A percentile compares a stretch with the other conserved stretches of the same genome.
These are phyloP conservation scores for Magnaporthales sp. DNA, from an alignment of 2,329 filamentous ascomycete genomes.

Conservation along the genomic window DNA sequence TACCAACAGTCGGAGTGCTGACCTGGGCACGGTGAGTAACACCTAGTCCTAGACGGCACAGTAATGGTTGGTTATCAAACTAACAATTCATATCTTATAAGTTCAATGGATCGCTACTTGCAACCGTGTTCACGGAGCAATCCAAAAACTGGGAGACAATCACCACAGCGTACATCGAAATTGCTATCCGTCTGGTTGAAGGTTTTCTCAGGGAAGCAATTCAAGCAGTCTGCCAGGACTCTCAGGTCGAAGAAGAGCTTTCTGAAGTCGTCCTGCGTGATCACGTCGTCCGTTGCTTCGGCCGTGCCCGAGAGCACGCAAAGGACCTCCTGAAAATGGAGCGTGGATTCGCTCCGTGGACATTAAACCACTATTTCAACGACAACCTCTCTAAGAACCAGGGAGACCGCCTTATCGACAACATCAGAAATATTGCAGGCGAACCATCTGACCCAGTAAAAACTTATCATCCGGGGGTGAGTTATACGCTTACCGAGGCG, in stretches of 20 bases:
- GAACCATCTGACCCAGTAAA: too few relatives aligned
- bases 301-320: slow-evolving; percentile 35
- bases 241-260: slow-evolving; percentile 29
- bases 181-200: slow-evolving; percentile 28
- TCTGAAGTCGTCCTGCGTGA: slow-evolving; percentile 29
- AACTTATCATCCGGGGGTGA: too few relatives aligned
- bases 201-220: slow-evolving; percentile 37
- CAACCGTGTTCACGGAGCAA: slow-evolving; percentile 40
- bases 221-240: slow-evolving; percentile 31
- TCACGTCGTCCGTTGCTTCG: slow-evolving; percentile 34
- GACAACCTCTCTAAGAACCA: slow-evolving; percentile 22
- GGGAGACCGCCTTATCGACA: slow-evolving; percentile 12
- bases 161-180: slow-evolving; percentile 34
- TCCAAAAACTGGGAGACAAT: slow-evolving; percentile 41
- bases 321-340: slow-evolving; percentile 45
- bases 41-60: slow-evolving; percentile 33
- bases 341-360: slow-evolving; percentile 31
- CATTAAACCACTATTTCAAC: slow-evolving; percentile 44
- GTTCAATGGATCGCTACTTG: slow-evolving; percentile 28
- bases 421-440: slow-evolving; percentile 7
- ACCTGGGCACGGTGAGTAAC: slow-evolving; percentile 40
- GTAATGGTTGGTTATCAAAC: neutral
- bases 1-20: slow-evolving; percentile 37
- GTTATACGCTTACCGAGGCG: slow-evolving; percentile 16
- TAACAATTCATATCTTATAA: slow-evolving; percentile 7